These are phyloP conservation scores for Paramecium bursaria DNA, from an alignment of 73 alveolate genomes.

Conservation along the genomic window DNA sequence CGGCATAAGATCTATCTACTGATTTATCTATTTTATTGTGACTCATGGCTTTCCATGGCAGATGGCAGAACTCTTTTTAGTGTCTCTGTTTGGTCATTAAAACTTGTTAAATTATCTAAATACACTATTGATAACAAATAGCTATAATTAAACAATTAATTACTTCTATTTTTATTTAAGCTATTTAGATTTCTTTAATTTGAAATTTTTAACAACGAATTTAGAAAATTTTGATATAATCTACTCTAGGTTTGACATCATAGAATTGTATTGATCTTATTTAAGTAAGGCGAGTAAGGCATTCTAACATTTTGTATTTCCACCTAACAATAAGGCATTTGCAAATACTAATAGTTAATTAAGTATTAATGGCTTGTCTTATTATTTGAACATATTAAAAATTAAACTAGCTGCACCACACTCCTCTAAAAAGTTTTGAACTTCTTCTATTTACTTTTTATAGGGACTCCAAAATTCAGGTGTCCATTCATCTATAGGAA, in stretches of 20 bases:
- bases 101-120: constrained; percentile 34
- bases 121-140: constrained; percentile 35
- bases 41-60: constrained; percentile 41
- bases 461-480: constrained; percentile 60
- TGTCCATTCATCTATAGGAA: constrained; percentile 50
- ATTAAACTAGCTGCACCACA: constrained; percentile 57
- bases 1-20: constrained; percentile 6
- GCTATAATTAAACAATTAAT: no score
- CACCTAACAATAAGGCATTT: constrained; percentile 53
- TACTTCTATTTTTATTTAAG: constrained; percentile 10
- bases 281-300: constrained; percentile 20
- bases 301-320: constrained; percentile 43
- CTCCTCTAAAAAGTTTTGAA: constrained; percentile 1
- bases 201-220: constrained; percentile 35
- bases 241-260: constrained; percentile 26
- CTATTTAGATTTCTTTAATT: constrained; percentile 4
- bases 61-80: constrained; percentile 47
- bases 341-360: constrained; percentile 51
- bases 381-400: constrained; percentile 38
- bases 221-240: constrained; percentile 14
- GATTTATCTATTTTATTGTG: constrained; percentile 15
- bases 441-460: background rate
- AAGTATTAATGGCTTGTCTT: constrained; percentile 30
- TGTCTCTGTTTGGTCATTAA: constrained; percentile 39
- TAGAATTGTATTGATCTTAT: constrained; percentile 6